These are phyloP conservation scores for Gamsiella multidivaricata DNA, from an alignment of 192 early-diverging fungal genomes.

Conservation along the genomic window DNA sequence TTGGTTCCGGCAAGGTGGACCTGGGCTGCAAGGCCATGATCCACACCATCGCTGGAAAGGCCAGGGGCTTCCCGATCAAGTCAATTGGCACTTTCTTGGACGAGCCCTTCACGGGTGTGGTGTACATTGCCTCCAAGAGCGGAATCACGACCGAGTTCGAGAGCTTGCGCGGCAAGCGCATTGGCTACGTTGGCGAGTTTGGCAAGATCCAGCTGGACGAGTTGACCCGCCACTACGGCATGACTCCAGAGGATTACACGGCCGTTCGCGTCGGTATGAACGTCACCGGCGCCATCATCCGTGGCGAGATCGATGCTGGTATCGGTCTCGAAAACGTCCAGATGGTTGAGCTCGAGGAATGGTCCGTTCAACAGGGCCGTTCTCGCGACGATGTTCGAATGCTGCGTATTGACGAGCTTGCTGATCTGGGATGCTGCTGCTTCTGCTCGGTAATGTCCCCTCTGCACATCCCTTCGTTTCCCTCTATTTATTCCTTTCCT, in stretches of 20 bases:
- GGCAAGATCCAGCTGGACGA: constrained; percentile 74
- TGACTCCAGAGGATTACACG: constrained; percentile 63
- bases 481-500: not conserved
- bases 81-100: constrained; percentile 73
- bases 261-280: constrained; percentile 79
- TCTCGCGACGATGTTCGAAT: constrained; percentile 63
- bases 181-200: constrained; percentile 75
- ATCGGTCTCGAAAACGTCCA: constrained; percentile 76
- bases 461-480: not conserved
- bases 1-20: constrained; percentile 70
- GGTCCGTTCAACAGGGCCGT: constrained; percentile 62
- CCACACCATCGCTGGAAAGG: constrained; percentile 75
- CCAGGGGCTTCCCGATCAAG: constrained; percentile 70
- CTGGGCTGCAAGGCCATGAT: constrained; percentile 78
- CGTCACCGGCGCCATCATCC: constrained; percentile 68
- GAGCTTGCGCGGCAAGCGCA: constrained; percentile 63
- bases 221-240: constrained; percentile 64
- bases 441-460: constrained; percentile 63
- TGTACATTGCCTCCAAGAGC: constrained; percentile 62
- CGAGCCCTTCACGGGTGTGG: constrained; percentile 73
- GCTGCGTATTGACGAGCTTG: constrained; percentile 75
- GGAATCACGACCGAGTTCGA: constrained; percentile 69
- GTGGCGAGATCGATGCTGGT: constrained; percentile 69
- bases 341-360: constrained; percentile 69
- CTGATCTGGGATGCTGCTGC: constrained; percentile 73